phyloP scores from a whole-genome alignment of 495 filamentous ascomycete genomes.

The Hypoxylon subgilvum region DNA sequence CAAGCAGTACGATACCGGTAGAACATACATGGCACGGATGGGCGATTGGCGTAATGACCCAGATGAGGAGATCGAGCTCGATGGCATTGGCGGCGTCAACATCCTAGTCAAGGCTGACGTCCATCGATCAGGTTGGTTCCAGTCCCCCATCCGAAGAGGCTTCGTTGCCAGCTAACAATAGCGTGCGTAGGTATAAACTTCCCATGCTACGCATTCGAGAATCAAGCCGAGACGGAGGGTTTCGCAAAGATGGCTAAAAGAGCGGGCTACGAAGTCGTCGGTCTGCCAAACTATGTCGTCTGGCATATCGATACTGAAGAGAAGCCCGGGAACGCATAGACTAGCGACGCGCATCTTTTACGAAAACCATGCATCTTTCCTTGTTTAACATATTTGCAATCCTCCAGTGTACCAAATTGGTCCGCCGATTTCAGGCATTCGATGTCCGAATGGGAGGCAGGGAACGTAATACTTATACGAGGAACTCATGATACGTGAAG shows the following conservation, averaged over 20 bases:
- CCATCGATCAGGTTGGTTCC: conserved; percentile 79
- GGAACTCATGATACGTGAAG: conserved; percentile 43
- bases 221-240: conserved; percentile 97
- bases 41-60: conserved; percentile 92
- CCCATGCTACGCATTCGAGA: conserved; percentile 95
- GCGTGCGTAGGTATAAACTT: conserved; percentile 85
- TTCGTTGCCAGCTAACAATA: conserved; percentile 8
- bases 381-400: conserved; percentile 24
- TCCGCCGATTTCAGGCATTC: conserved; percentile 35
- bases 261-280: conserved; percentile 89
- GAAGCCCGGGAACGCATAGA: conserved; percentile 80
- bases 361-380: conserved; percentile 22
- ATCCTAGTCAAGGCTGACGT: conserved; percentile 98
- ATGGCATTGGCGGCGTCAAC: conserved; percentile 96
- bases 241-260: conserved; percentile 99
- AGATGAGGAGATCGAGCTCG: conserved; percentile 86
- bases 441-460: conserved; percentile 35
- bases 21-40: conserved; percentile 83
- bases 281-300: conserved; percentile 95
- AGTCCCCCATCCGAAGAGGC: background rate
- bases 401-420: conserved; percentile 27
- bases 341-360: conserved; percentile 4
- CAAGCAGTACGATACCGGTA: conserved; percentile 87
- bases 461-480: conserved; percentile 49
- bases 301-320: conserved; percentile 99